Conservation (phyloP, 2,329 filamentous ascomycete genomes). For the Apiospora rasikravindrae region DNA sequence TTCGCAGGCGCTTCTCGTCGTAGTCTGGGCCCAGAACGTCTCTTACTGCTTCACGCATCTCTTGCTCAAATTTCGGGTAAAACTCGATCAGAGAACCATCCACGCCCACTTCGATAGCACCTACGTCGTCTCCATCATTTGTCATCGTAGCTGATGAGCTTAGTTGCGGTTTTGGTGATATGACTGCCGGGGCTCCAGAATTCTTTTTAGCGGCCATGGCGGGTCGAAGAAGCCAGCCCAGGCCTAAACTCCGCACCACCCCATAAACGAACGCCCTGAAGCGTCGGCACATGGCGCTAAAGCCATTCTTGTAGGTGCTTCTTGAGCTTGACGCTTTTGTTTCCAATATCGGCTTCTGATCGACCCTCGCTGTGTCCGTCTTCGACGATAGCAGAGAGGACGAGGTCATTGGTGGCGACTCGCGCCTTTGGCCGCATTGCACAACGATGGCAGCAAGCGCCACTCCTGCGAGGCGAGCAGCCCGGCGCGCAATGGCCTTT, state of each 20-base stretch:
- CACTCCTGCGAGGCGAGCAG: slow-evolving; percentile 69
- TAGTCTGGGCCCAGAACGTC: slow-evolving; percentile 66
- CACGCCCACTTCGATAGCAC: slow-evolving; percentile 69
- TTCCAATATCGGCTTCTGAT: not conserved
- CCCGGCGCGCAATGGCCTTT: slow-evolving; percentile 67
- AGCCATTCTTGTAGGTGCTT: not conserved
- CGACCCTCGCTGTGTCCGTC: not conserved
- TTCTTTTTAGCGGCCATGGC: not conserved
- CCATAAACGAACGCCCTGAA: slow-evolving; percentile 14
- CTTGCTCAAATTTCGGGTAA: slow-evolving; percentile 71
- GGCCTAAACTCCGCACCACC: slow-evolving; percentile 8
- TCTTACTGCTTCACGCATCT: slow-evolving; percentile 67
- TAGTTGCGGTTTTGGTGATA: not conserved
- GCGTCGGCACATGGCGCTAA: slow-evolving; percentile 1
- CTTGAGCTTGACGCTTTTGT: not conserved
- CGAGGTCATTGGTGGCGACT: slow-evolving; percentile 42
- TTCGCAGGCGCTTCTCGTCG: slow-evolving; percentile 65
- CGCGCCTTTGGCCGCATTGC: slow-evolving; percentile 56
- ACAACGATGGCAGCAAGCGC: slow-evolving; percentile 68
- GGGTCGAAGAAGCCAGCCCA: not conserved
- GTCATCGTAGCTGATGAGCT: too few species aligned
- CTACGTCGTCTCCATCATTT: slow-evolving; percentile 22
- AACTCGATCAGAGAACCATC: slow-evolving; percentile 76
- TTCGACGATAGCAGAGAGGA: not conserved
- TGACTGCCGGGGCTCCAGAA: not conserved